These are phyloP conservation scores for Colletotrichum cuscutae DNA, from an alignment of 2,329 filamentous ascomycete species.

Conservation along the genomic window DNA sequence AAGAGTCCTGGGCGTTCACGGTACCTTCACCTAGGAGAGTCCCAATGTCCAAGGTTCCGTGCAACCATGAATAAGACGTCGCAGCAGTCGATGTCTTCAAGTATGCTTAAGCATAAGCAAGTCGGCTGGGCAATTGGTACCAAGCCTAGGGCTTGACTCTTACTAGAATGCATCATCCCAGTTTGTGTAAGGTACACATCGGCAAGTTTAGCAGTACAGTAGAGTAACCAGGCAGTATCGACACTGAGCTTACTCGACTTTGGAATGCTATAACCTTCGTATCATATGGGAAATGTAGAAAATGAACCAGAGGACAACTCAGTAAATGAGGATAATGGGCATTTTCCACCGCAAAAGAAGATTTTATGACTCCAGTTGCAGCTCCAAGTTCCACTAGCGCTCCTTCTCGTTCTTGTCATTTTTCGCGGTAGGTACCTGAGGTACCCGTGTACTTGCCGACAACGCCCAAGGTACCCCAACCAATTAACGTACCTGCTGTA, in stretches of 20 bases:
- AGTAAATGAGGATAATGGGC: neutral
- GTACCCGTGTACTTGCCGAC: neutral
- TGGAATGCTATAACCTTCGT: neutral
- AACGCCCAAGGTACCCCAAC: neutral
- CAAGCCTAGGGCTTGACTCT: too few relatives aligned
- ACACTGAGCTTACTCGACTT: neutral
- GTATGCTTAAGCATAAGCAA: too few relatives aligned
- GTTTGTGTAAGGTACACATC: too few relatives aligned
- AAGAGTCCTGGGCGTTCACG: too few relatives aligned
- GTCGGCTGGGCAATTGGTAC: too few relatives aligned
- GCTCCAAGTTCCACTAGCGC: neutral
- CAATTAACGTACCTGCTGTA: neutral
- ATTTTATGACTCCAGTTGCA: neutral
- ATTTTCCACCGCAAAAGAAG: neutral
- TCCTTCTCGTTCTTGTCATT: neutral
- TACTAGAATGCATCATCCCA: neutral
- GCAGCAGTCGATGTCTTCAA: too few relatives aligned
- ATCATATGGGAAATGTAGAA: neutral
- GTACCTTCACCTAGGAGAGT: too few relatives aligned
- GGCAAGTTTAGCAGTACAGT: neutral
- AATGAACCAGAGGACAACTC: neutral
- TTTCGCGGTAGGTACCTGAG: neutral
- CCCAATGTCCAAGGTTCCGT: too few relatives aligned
- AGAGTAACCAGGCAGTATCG: neutral
- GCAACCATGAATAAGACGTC: too few relatives aligned